phyloP scores from a whole-genome alignment of 331 rosid genomes.

The Telfairia occidentalis region DNA sequence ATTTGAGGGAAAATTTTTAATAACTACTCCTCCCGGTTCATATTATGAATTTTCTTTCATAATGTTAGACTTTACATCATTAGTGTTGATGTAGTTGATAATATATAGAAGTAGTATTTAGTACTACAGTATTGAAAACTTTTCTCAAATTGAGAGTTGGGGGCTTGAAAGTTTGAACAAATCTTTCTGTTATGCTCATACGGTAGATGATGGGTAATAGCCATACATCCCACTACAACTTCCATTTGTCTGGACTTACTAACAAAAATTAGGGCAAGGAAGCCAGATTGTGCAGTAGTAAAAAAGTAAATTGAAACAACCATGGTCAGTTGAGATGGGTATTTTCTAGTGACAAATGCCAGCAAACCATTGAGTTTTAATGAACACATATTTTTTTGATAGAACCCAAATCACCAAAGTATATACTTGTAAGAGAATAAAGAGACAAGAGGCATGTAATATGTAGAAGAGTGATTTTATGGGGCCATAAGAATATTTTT shows the following conservation, averaged over 20 bases:
- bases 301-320: conserved; percentile 20
- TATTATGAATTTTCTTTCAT: no score
- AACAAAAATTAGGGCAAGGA: conserved; percentile 19
- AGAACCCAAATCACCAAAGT: no score
- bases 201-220: conserved; percentile 24
- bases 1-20: neutral
- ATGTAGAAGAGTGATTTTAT: no score
- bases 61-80: no score
- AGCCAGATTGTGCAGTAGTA: conserved; percentile 23
- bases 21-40: no score
- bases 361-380: neutral
- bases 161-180: neutral
- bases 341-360: conserved; percentile 20
- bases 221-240: conserved; percentile 27
- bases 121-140: no score
- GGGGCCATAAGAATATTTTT: no score
- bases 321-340: conserved; percentile 20
- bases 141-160: neutral
- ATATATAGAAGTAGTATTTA: no score
- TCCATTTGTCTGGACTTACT: conserved; percentile 21
- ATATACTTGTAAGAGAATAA: no score
- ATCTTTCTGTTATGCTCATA: conserved; percentile 5
- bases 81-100: neutral
- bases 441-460: no score
- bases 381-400: neutral